Evolutionary conservation across 192 early-diverging fungal species (phyloP).

Genomic region (Rhizophagus prolifer): DNA sequence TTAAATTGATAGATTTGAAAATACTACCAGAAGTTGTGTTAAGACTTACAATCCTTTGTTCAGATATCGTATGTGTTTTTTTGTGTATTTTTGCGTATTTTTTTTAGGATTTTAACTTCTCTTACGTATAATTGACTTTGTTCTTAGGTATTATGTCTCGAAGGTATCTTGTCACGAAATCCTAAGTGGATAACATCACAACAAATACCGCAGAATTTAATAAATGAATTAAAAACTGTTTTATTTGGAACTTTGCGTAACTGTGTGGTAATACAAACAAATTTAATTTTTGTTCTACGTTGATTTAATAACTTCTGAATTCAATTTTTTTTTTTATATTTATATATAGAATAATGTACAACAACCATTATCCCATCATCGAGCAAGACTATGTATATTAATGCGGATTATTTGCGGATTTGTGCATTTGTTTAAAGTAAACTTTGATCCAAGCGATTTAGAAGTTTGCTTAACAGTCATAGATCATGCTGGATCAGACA

Average conservation of each 20-base stretch:
- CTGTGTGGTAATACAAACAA: neutral
- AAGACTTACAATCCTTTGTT: neutral
- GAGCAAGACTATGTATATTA: constrained; percentile 2
- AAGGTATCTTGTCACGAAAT: constrained; percentile 8
- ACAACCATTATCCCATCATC: neutral
- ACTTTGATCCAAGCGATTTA: neutral
- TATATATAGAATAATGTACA: neutral
- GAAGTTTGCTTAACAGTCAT: neutral
- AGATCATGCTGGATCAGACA: constrained; percentile 8
- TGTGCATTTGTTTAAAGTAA: neutral
- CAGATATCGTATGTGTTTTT: neutral
- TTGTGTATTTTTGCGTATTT: neutral
- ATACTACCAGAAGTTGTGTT: constrained; percentile 16
- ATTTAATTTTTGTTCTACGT: neutral
- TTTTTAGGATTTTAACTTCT: neutral
- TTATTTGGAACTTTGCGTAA: neutral
- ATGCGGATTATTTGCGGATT: constrained; percentile 16
- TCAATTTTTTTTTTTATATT: neutral
- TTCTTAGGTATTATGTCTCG: neutral
- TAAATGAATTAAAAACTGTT: neutral
- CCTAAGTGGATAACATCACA: constrained; percentile 2
- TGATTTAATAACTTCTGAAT: neutral
- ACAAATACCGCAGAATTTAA: neutral
- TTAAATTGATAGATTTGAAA: constrained; percentile 9
- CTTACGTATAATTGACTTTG: neutral